phyloP scores from a whole-genome alignment of 2,329 filamentous ascomycete species.

The Aspergillus ustus region DNA sequence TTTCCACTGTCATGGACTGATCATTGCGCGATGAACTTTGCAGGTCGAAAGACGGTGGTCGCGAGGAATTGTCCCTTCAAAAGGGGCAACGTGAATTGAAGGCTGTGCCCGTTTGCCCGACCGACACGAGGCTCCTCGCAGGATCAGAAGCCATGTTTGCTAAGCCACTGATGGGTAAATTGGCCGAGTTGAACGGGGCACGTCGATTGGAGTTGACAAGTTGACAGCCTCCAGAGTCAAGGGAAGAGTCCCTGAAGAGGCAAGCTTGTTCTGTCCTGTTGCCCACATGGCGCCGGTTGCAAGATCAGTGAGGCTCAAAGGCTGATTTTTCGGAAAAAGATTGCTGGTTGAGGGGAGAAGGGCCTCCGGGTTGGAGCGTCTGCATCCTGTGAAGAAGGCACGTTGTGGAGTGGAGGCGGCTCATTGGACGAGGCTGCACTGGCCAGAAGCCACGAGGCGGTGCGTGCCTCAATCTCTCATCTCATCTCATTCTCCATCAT shows the following conservation, averaged over 20 bases:
- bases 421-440: slow-evolving; percentile 10
- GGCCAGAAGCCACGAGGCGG: not conserved
- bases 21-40: not conserved
- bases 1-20: not conserved
- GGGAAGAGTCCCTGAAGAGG: not conserved
- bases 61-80: not conserved
- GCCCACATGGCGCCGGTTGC: not conserved
- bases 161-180: no score
- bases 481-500: no score
- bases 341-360: not conserved
- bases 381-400: slow-evolving; percentile 7
- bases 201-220: not conserved
- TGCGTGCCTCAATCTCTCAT: no score
- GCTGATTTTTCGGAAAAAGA: no score
- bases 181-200: no score
- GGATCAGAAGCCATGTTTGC: no score
- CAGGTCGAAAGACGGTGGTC: not conserved
- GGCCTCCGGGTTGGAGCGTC: not conserved
- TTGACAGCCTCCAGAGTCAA: not conserved
- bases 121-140: not conserved
- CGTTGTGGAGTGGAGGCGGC: slow-evolving; percentile 5
- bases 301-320: not conserved
- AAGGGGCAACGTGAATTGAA: not conserved
- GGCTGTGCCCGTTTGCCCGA: not conserved
- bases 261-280: not conserved